Percentiles rank a stretch among this genome's conserved stretches.
phyloP scores from a whole-genome alignment of 306 rosid species.

The Prunus campanulata region DNA sequence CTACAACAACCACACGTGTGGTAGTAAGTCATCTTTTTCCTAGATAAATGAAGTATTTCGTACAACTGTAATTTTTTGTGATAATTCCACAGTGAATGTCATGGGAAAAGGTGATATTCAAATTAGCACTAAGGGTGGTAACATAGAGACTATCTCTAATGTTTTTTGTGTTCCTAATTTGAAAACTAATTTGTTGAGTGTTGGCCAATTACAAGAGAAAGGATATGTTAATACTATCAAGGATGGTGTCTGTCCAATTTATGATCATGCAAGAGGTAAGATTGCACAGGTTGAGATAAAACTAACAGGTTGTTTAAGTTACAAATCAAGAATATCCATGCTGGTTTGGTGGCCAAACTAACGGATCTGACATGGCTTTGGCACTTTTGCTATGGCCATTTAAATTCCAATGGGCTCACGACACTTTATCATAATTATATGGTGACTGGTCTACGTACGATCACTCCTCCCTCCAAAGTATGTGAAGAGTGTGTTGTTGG shows the following conservation, averaged over 20 bases:
- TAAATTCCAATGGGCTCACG: background rate
- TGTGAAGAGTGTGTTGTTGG: background rate
- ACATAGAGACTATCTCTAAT: background rate
- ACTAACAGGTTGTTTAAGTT: background rate
- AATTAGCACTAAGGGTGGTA: background rate
- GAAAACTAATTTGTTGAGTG: background rate
- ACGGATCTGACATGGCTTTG: background rate
- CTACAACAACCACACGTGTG: background rate
- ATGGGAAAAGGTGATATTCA: slow-evolving; percentile 4
- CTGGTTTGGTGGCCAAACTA: background rate
- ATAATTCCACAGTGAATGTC: background rate
- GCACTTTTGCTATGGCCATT: background rate
- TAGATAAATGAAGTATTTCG: background rate
- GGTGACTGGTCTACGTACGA: background rate
- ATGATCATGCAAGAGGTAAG: background rate
- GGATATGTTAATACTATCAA: background rate
- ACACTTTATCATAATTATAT: background rate
- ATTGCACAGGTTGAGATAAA: background rate
- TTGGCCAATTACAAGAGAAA: slow-evolving; percentile 3
- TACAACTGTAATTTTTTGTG: background rate
- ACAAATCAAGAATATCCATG: background rate
- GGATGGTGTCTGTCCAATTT: background rate
- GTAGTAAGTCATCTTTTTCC: slow-evolving; percentile 4
- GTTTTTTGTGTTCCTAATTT: background rate
- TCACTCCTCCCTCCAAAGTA: background rate